A percentile compares a stretch with the other conserved stretches of the same genome.
Conservation (phyloP, 345 rosid species). For the Anastatica hierochuntica region DNA sequence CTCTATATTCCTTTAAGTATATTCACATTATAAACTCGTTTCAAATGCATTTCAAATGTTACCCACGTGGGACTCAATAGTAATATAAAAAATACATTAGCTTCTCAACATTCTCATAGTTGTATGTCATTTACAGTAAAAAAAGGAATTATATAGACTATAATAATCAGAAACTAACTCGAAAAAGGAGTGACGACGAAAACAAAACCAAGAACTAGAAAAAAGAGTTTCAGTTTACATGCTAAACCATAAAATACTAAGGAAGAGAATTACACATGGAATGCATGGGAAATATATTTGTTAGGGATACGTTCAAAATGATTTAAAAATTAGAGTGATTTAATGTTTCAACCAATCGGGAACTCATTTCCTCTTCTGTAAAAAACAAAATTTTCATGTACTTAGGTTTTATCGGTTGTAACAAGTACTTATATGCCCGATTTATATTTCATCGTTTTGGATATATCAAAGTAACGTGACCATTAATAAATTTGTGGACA, state of each 20-base stretch:
- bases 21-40: background rate
- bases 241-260: background rate
- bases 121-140: background rate
- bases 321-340: background rate
- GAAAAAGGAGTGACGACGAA: too few relatives aligned
- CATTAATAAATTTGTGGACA: constrained; percentile 22
- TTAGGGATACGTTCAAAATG: constrained; percentile 15
- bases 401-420: constrained; percentile 2
- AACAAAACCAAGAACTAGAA: too few relatives aligned
- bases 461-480: constrained; percentile 20
- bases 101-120: constrained; percentile 2
- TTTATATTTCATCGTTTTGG: constrained; percentile 19
- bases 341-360: constrained; percentile 20
- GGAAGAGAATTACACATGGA: constrained; percentile 7
- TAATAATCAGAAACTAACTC: background rate
- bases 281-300: constrained; percentile 9
- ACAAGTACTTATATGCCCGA: constrained; percentile 24
- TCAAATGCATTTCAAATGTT: constrained; percentile 10
- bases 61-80: constrained; percentile 14
- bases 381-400: constrained; percentile 20
- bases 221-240: background rate
- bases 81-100: background rate
- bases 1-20: constrained; percentile 19
- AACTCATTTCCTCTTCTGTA: constrained; percentile 22
- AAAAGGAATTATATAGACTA: background rate